phyloP scores from a whole-genome alignment of 148 eudicot species.

The Rhododendron mucronatum region DNA sequence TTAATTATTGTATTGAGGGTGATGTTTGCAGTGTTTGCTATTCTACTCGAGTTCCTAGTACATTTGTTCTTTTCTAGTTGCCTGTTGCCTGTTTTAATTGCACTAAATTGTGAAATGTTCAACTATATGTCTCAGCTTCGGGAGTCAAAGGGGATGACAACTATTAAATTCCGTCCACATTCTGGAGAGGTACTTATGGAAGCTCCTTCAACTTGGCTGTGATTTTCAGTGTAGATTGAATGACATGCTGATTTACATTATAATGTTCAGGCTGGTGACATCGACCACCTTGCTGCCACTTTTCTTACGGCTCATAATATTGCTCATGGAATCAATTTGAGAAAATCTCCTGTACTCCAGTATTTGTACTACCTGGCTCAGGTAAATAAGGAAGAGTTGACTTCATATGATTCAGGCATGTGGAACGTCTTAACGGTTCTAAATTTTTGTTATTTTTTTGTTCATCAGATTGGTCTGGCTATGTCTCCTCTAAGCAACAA shows the following conservation, averaged over 20 bases:
- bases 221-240: neutral
- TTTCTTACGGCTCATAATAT: constrained; percentile 87
- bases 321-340: constrained; percentile 94
- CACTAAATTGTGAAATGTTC: constrained; percentile 2
- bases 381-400: constrained; percentile 32
- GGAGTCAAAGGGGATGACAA: constrained; percentile 95
- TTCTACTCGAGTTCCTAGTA: neutral
- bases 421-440: constrained; percentile 2
- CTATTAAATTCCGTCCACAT: constrained; percentile 95
- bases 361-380: constrained; percentile 93
- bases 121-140: constrained; percentile 72
- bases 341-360: constrained; percentile 98
- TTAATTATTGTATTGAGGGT: neutral
- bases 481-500: constrained; percentile 99
- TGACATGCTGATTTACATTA: constrained; percentile 3
- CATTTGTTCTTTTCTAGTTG: neutral
- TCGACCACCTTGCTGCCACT: constrained; percentile 96
- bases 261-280: constrained; percentile 84
- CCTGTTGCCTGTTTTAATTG: neutral
- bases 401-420: neutral
- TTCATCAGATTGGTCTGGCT: constrained; percentile 86
- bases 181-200: constrained; percentile 74
- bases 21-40: neutral
- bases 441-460: constrained; percentile 6
- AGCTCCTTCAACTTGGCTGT: neutral